Base-by-base conservation (phyloP, 441 rosid species). In the Mallotus repandus region DNA sequence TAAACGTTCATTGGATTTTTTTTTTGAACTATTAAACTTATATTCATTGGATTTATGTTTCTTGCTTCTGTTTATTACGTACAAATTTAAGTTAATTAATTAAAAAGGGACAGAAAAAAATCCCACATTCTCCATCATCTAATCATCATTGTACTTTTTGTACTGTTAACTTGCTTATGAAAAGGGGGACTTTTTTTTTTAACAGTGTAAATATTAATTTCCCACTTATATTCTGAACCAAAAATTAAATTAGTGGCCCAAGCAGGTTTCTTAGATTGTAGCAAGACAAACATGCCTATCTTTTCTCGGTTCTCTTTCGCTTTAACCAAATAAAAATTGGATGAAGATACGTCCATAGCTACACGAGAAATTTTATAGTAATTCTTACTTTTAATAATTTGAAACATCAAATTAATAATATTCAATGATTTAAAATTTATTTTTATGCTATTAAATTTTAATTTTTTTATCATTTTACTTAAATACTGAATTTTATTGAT, bases 171-270 rank as follows among this genome's bases (percentile, higher is more conserved):
- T n/a, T 55, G 1, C 5, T 25, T 29, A 25, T 15, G 4, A 21
- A 46, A 11, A 14, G 12, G n/a, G 5, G 5, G 9, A 57, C 8
- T 61, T 7, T 61, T 35, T 61, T 35, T 61, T 4, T 4, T n/a
- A 21, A 12, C 10, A 11, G 50, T 3, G 13, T 18, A 4, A 25
- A 10, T 16, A 3, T 7, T 14, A 32, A 57, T n/a, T 55, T 18
- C 13, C 57, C 52, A 41, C 56, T 65, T n/a, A 19, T 54, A 46
- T 14, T 70, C 74, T 70, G 74, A 15, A 35, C 55, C 35, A 16
- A 49, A 52, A 29, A 52, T 35, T 59, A 61, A 50, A 71, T 62
- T 50, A 21, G 41, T 71, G 68, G 68, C 19, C 61, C 66, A 67
- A 19, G 52, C 12, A 66, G 57, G 65, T 16, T 25, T 66, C 70